Base-by-base conservation (phyloP, 768 basidiomycete genomes). In the Hygrophoropsis aurantiaca region DNA sequence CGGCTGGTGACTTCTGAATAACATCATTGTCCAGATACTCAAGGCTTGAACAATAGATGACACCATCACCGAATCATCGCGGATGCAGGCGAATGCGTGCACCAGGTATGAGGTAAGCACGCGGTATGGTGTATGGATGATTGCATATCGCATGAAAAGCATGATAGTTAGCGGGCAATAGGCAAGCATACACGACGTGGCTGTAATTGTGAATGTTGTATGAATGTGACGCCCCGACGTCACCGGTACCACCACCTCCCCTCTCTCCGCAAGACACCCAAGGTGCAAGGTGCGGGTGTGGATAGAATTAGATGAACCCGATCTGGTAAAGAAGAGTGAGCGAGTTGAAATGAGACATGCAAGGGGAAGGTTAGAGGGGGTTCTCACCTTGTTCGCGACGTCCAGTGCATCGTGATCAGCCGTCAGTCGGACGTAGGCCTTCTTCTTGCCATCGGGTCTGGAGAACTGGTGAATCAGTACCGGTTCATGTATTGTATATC, bases 371-470 rank as follows among this genome's bases (percentile, higher is more conserved):
- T 25, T 15, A 18, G 23, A 26, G 20, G 36, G 11, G 3, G 8
- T 36, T 61, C 72, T 42, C 44, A 93, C 90, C 86, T 93, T 94
- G 86, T 97, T 97, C 51, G 94, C 94, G 46, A 97, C 91, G 66
- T 97, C 94, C 60, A 97, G 70, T 30, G 94, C 94, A 61, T 97
- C 94, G 68, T 94, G 88, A 75, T 97, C 94, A n/a, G 93, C 70
- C 18, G 93, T 90, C 66, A 98, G 74, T 41, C 94, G 85, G 37
- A 97, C 94, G 67, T 97, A 99, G 35, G 97, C 97, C 86, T 98
- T 98, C 80, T 99, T 99, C 84, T 87, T 92, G 42, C 95, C 95
- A 63, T 98, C 97, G 44, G 95, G 97, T 68, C 90, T 94, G 47
- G 5, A 20, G 19, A n/a, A n/a, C n/a, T n/a, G n/a, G n/a, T n/a